Evolutionary conservation across 192 early-diverging fungal species (phyloP), one percentile per base, ranked within the genome.

Genomic region (Diversispora eburnea): DNA sequence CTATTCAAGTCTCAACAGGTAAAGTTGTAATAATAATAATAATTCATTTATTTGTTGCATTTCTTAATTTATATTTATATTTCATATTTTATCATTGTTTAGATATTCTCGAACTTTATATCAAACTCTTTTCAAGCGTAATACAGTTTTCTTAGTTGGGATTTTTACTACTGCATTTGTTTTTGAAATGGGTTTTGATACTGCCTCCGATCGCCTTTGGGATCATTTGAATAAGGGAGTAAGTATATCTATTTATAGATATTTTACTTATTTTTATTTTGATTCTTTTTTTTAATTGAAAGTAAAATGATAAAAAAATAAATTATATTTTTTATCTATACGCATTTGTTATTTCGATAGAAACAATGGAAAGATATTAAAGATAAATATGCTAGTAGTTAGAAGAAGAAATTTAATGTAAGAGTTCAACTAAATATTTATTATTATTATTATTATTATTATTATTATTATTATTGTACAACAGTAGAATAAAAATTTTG

Each of bases 301-400:
- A 12, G 48, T 19, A 22, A 15, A 45, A 8, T 42, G 63, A 51
- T 55, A 61, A 67, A 42, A n/a, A 4, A 46, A 67, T 12, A 39
- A 73, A 61, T 12, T 46, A 19, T 67, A 55, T 48, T 25, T 45
- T 54, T 43, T 3, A 13, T 43, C 58, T 78, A 22, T 45, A 47
- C 19, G 66, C 56, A 20, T 73, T 45, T 17, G 48, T 65, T 22
- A 6, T 33, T 33, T 33, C 25, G 25, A 76, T 80, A 93, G 91
- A 89, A 89, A 78, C 91, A 93, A 85, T 93, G 89, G 89, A 91
- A 93, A 84, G 91, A 93, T 72, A 91, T 93, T 76, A 82, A 88
- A 70, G 78, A 82, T 81, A 89, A 89, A 80, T 92, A 88, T 80
- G 72, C 72, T 55, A 48, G 8, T 17, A 59, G 10, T 59, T 22